phyloP scores from a whole-genome alignment of 352 stramenopile genomes.

The Globisporangium viniferum region DNA sequence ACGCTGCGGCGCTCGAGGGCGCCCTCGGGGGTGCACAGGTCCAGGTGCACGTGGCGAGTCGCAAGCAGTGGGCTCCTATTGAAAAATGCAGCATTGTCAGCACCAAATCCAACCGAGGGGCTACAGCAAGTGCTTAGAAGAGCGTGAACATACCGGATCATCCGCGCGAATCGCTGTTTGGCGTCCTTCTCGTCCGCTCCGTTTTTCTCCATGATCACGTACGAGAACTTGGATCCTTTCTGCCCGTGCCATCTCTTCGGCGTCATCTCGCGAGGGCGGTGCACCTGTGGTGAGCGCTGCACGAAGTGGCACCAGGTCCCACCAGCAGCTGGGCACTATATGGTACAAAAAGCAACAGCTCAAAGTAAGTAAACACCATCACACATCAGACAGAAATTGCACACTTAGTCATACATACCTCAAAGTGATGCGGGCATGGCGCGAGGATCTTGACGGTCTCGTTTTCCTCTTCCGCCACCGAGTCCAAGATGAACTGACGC shows the following conservation, averaged over 20 bases:
- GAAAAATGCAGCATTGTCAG: constrained; percentile 3
- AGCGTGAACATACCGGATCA: constrained; percentile 41
- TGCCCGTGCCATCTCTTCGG: constrained; percentile 82
- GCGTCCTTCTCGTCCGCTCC: constrained; percentile 20
- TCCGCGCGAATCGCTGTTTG: constrained; percentile 39
- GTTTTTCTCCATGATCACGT: constrained; percentile 79
- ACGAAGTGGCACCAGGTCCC: constrained; percentile 87
- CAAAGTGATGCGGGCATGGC: constrained; percentile 69
- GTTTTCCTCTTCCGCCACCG: constrained; percentile 35
- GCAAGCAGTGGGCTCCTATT: constrained; percentile 57
- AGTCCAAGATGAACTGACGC: constrained; percentile 83
- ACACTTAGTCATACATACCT: constrained; percentile 29
- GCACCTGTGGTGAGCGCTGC: constrained; percentile 71
- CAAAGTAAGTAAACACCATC: background rate
- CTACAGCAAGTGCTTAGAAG: background rate
- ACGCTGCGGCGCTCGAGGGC: constrained; percentile 73
- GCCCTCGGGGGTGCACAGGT: constrained; percentile 79
- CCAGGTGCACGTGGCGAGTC: constrained; percentile 77
- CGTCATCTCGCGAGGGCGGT: constrained; percentile 67
- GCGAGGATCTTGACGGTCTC: constrained; percentile 52
- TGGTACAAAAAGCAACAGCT: background rate
- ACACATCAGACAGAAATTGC: background rate
- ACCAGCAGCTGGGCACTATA: constrained; percentile 59
- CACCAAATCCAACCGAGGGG: background rate
- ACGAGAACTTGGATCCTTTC: constrained; percentile 86